phyloP scores from a whole-genome alignment of 495 filamentous ascomycete species.

The Aspergillus sclerotiicarbonarius region DNA sequence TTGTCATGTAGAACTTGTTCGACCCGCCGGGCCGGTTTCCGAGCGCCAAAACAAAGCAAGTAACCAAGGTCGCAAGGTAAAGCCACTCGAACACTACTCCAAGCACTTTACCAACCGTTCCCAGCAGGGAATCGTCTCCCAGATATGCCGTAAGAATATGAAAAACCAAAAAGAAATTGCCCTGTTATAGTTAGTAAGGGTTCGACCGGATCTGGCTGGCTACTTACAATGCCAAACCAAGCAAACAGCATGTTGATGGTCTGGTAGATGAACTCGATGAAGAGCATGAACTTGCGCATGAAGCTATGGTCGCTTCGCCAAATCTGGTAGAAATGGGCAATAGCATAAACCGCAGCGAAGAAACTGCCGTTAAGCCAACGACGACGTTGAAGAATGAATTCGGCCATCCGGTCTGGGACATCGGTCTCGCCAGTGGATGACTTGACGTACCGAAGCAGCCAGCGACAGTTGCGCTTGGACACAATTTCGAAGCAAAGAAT shows the following conservation, averaged over 20 bases:
- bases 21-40: slow-evolving; percentile 96
- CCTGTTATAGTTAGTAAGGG: slow-evolving; percentile 37
- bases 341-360: slow-evolving; percentile 95
- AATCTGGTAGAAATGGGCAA: slow-evolving; percentile 92
- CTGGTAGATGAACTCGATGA: slow-evolving; percentile 91
- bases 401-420: slow-evolving; percentile 91
- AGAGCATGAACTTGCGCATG: slow-evolving; percentile 81
- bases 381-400: slow-evolving; percentile 93
- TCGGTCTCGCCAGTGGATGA: slow-evolving; percentile 95
- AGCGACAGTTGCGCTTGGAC: slow-evolving; percentile 92
- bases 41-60: slow-evolving; percentile 92
- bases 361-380: slow-evolving; percentile 98
- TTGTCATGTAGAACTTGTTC: slow-evolving; percentile 89
- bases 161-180: slow-evolving; percentile 99
- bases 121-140: slow-evolving; percentile 62
- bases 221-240: slow-evolving; percentile 86
- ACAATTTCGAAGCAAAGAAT: slow-evolving; percentile 99
- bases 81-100: slow-evolving; percentile 94
- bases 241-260: slow-evolving; percentile 96
- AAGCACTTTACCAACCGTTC: slow-evolving; percentile 71
- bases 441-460: slow-evolving; percentile 98
- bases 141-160: slow-evolving; percentile 91
- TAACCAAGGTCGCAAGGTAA: slow-evolving; percentile 85
- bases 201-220: not conserved
- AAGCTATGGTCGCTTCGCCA: slow-evolving; percentile 88